Conservation (phyloP, 495 filamentous ascomycete species). For the Hyaloscypha variabilis region DNA sequence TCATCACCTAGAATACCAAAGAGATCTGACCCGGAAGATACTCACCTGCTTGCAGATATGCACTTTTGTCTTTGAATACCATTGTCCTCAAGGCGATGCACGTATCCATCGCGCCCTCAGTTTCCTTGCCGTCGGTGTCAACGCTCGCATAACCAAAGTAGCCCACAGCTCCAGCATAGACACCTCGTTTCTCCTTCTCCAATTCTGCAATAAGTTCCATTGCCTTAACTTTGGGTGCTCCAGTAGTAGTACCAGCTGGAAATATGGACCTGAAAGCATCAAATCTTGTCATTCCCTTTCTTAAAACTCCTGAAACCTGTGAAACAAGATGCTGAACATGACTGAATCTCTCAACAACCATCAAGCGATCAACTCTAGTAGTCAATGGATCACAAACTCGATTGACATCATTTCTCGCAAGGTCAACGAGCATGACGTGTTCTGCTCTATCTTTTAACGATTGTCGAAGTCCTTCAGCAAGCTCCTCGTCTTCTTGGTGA, state of each 20-base stretch:
- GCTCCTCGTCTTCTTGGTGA: constrained; percentile 73
- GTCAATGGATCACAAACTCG: constrained; percentile 90
- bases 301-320: constrained; percentile 86
- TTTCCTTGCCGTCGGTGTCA: constrained; percentile 41
- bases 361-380: constrained; percentile 86
- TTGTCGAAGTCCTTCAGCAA: constrained; percentile 76
- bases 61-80: constrained; percentile 87
- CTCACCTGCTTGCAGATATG: constrained; percentile 85
- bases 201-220: constrained; percentile 98
- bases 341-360: constrained; percentile 94
- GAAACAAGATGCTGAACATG: constrained; percentile 97
- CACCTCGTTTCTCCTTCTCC: constrained; percentile 88
- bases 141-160: constrained; percentile 79
- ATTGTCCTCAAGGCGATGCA: constrained; percentile 98
- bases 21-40: constrained; percentile 3
- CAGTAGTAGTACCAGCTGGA: constrained; percentile 90
- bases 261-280: constrained; percentile 97
- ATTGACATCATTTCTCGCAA: constrained; percentile 96
- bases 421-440: constrained; percentile 98
- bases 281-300: constrained; percentile 83
- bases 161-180: constrained; percentile 96
- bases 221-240: constrained; percentile 92
- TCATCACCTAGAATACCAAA: neutral
- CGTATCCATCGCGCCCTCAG: constrained; percentile 92
- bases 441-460: constrained; percentile 95